A percentile compares a stretch with the other conserved stretches of the same genome.
These are phyloP conservation scores for Claviceps fusiformis DNA, from an alignment of 2,329 filamentous ascomycete genomes.

Conservation along the genomic window DNA sequence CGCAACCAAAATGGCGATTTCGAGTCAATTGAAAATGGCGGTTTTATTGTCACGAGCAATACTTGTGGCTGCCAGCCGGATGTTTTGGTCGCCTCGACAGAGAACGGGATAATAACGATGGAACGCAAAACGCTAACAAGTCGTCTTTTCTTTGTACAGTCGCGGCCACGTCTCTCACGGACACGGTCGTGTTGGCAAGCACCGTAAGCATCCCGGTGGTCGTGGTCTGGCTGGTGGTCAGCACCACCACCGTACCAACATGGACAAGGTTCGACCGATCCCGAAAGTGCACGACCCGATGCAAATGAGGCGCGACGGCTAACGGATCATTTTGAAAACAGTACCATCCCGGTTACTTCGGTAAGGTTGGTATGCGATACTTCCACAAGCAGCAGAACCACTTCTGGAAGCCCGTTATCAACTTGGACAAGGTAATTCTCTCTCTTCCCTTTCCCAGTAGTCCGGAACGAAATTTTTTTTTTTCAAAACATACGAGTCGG, in stretches of 20 bases:
- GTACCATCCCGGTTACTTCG: conserved; percentile 98
- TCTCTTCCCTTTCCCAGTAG: conserved; percentile 2
- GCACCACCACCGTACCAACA: conserved; percentile 57
- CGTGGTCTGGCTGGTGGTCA: conserved; percentile 94
- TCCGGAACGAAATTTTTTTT: not conserved
- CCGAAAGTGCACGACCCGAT: not conserved
- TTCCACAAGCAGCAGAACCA: conserved; percentile 95
- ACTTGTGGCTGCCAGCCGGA: conserved; percentile 8
- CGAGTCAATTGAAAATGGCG: conserved; percentile 3
- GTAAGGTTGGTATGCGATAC: conserved; percentile 89
- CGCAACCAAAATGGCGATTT: not conserved
- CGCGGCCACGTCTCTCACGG: conserved; percentile 97
- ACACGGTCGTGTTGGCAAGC: conserved; percentile 97
- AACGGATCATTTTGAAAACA: conserved; percentile 27
- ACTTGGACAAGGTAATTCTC: conserved; percentile 78
- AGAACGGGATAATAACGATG: not conserved
- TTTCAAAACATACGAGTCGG: not conserved
- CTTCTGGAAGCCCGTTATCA: conserved; percentile 98
- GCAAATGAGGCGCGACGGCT: conserved; percentile 11
- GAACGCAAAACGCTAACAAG: not conserved
- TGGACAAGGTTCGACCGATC: conserved; percentile 61
- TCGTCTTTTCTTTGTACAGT: conserved; percentile 31
- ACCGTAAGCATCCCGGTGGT: conserved; percentile 81
- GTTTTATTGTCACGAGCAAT: conserved; percentile 9
- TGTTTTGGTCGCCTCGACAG: not conserved